Evolutionary conservation across 2,329 filamentous ascomycete species (phyloP), one percentile per base, ranked within the genome.

Genomic region (Colletotrichum tabaci): DNA sequence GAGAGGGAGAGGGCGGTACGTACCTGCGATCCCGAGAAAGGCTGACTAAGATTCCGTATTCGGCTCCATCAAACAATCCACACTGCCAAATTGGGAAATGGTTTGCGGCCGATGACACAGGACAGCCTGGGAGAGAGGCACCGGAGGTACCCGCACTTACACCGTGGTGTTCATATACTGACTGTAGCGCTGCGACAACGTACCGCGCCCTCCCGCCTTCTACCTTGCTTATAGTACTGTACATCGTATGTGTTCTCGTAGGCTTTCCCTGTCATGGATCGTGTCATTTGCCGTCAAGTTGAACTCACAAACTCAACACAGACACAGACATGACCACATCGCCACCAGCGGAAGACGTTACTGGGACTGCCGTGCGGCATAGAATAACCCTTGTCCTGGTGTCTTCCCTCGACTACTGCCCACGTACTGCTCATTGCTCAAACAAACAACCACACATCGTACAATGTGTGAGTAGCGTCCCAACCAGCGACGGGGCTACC

Each of bases 11-110:
- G 8, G 9, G 9, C 10, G 35, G 9, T 38, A 38, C 35, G 35
- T 38, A 38, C 35, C 35, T 38, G 2, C 9, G 35, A 9, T 38
- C 35, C 35, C 35, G 35, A 6, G 42, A 2, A 44, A 12, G 42
- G 42, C 44, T 61, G 60, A 61, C 60, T 61, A 61, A 61, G 26
- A 8, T 7, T 18, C 46, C 60, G 60, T 62, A 62, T 26, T 62
- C 60, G 60, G 47, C n/a, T 62, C 35, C 47, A 21, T 23, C 35
- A 38, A 4, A 5, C 18, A 5, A 38, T 2, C 49, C 26, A 8
- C 44, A 38, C 60, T 68, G 44, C 58, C 47, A 30, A 7, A 55
- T 40, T 56, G 15, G 65, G 69, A 49, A 72, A 72, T 16, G 46
- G 21, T 12, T 56, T 64, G 65, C 65, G 69, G 66, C 16, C 21